Percentiles rank a stretch among this genome's conserved stretches.
Evolutionary conservation across 1,139 yeast genomes (phyloP).

Genomic region (Hyphopichia wangnamkhiaoensis): DNA sequence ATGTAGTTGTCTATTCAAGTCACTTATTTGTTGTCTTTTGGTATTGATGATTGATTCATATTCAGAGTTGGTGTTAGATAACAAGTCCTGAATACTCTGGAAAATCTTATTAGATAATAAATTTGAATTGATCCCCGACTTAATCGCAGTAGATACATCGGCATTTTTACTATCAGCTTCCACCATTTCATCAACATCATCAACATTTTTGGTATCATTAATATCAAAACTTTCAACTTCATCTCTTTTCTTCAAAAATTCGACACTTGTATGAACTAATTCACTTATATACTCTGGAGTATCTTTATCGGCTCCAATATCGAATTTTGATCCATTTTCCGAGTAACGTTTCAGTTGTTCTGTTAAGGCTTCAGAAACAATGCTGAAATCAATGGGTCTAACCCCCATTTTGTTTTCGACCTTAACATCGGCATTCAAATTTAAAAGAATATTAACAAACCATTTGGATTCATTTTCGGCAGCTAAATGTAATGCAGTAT

Average conservation of each 20-base stretch:
- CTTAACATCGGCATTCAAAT: conserved; percentile 81
- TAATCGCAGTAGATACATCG: no score
- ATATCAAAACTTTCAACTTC: conserved; percentile 18
- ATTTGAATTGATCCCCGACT: neutral
- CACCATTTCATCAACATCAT: no score
- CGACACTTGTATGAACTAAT: conserved; percentile 36
- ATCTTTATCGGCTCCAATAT: conserved; percentile 18
- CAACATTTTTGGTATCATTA: neutral
- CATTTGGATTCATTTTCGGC: conserved; percentile 84
- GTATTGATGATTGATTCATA: conserved; percentile 40
- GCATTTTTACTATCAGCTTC: no score
- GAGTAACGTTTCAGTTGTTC: conserved; percentile 16
- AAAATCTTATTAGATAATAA: conserved; percentile 35
- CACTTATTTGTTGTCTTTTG: conserved; percentile 38
- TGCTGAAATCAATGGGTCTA: conserved; percentile 83
- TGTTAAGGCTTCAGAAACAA: conserved; percentile 27
- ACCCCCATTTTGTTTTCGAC: conserved; percentile 83
- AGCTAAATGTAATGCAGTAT: conserved; percentile 86
- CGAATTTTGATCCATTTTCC: conserved; percentile 15
- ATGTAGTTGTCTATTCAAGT: conserved; percentile 39
- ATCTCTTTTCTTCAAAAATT: conserved; percentile 31
- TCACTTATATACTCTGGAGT: conserved; percentile 33
- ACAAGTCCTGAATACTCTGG: conserved; percentile 43
- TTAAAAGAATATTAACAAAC: conserved; percentile 76
- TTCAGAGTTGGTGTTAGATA: conserved; percentile 40